Evolutionary conservation across 805 yeast genomes (phyloP).

Genomic region (Kodamaea kakaduensis): DNA sequence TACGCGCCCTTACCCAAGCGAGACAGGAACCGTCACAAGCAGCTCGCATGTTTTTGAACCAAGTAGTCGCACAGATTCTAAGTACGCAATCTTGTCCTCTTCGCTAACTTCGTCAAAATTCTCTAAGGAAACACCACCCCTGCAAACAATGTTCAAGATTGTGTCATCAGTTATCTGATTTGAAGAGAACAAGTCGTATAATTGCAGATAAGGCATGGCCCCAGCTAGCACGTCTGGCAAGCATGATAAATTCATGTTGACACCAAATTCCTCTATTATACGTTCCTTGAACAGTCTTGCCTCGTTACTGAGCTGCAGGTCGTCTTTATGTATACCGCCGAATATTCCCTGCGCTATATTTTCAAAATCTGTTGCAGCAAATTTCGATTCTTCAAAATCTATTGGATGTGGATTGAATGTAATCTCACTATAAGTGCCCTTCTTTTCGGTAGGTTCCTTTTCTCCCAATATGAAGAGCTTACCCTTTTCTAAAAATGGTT

Average conservation of each 20-base stretch:
- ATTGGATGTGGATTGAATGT: background rate
- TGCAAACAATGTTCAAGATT: background rate
- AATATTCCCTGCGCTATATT: slow-evolving; percentile 22
- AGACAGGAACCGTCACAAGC: background rate
- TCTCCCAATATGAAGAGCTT: slow-evolving; percentile 27
- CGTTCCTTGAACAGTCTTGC: slow-evolving; percentile 17
- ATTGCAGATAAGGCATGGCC: slow-evolving; percentile 44
- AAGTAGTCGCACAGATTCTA: slow-evolving; percentile 6
- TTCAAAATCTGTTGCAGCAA: slow-evolving; percentile 4
- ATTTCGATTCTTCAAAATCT: slow-evolving; percentile 3
- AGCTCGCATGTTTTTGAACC: slow-evolving; percentile 1
- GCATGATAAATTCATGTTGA: slow-evolving; percentile 6
- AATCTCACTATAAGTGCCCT: background rate
- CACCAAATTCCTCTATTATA: slow-evolving; percentile 13
- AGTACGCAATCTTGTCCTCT: background rate
- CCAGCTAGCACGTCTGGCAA: slow-evolving; percentile 51
- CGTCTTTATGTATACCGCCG: slow-evolving; percentile 6
- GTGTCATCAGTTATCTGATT: slow-evolving; percentile 19
- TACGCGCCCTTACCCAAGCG: background rate
- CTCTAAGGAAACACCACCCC: background rate
- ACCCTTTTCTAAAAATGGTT: slow-evolving; percentile 25
- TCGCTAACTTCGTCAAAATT: background rate
- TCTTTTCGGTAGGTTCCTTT: background rate
- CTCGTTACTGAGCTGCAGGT: slow-evolving; percentile 10
- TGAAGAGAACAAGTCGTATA: slow-evolving; percentile 31